phyloP scores from a whole-genome alignment of 2,329 filamentous ascomycete genomes.

The Mycocentrospora acerina region DNA sequence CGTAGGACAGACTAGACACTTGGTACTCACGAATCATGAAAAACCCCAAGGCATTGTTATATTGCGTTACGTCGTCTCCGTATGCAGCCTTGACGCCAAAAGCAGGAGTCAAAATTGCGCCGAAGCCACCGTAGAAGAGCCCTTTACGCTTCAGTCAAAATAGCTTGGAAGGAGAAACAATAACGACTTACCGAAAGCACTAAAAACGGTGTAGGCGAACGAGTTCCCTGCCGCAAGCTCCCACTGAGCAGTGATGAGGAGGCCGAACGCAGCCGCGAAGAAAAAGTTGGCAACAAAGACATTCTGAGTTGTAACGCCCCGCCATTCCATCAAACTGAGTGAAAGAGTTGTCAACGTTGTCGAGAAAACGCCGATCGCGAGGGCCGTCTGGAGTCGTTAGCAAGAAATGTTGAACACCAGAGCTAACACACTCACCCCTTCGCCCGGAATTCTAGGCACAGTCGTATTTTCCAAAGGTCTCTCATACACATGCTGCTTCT shows the following conservation, averaged over 20 bases:
- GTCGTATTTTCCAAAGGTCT: too few relatives aligned
- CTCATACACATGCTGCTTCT: too few relatives aligned
- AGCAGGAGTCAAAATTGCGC: conserved; percentile 50
- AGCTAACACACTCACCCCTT: too few relatives aligned
- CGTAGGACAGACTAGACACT: too few relatives aligned
- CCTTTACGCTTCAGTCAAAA: conserved; percentile 24
- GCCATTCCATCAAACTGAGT: conserved; percentile 57
- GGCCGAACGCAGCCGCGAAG: conserved; percentile 53
- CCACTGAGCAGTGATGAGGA: conserved; percentile 59
- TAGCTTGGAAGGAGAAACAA: neutral
- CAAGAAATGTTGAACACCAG: too few relatives aligned
- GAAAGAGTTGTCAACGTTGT: conserved; percentile 58
- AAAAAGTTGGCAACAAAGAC: conserved; percentile 59
- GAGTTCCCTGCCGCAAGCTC: conserved; percentile 56
- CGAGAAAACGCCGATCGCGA: conserved; percentile 56
- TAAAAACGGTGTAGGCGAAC: conserved; percentile 56
- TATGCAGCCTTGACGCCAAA: conserved; percentile 51
- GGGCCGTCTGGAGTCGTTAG: conserved; percentile 44
- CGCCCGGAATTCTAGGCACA: too few relatives aligned
- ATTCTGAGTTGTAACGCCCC: conserved; percentile 53
- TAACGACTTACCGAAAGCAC: conserved; percentile 51
- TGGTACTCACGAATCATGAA: conserved; percentile 47
- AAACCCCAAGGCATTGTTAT: conserved; percentile 54
- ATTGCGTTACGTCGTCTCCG: conserved; percentile 44
- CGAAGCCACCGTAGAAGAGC: conserved; percentile 55